These are phyloP conservation scores for Fusarium longipes DNA, from an alignment of 2,329 filamentous ascomycete species.

Conservation along the genomic window DNA sequence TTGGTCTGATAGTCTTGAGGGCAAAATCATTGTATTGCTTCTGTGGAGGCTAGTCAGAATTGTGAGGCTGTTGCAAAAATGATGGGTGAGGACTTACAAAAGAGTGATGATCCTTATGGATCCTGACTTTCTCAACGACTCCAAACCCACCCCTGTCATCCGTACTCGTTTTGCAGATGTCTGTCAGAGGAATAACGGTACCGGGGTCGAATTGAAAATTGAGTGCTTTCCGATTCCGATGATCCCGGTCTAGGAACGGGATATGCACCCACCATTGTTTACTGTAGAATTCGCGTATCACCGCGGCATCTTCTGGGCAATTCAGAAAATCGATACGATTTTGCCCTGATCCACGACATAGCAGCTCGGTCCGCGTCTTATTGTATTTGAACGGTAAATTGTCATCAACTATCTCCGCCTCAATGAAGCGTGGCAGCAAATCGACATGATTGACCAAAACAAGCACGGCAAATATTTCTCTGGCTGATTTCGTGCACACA, in stretches of 20 bases:
- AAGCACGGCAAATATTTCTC: not conserved
- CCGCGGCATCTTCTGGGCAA: not conserved
- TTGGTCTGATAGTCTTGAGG: not conserved
- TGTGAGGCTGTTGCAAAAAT: too few relatives aligned
- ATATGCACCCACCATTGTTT: not conserved
- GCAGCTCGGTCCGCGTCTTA: not conserved
- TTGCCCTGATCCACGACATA: not conserved
- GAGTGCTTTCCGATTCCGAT: not conserved
- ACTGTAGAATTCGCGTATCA: not conserved
- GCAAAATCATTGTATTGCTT: not conserved
- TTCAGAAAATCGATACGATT: not conserved
- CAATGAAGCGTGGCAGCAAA: not conserved
- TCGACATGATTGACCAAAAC: not conserved
- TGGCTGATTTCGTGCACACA: not conserved
- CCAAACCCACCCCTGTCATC: not conserved
- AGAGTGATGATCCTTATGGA: not conserved
- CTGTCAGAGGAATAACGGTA: conserved; percentile 1
- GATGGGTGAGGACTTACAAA: too few relatives aligned
- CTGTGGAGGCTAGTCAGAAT: not conserved
- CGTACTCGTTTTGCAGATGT: rapidly evolving
- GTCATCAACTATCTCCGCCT: not conserved
- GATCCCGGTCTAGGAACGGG: not conserved
- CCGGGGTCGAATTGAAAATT: not conserved
- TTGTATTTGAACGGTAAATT: not conserved
- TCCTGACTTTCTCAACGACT: not conserved